Evolutionary conservation across 2,329 filamentous ascomycete species (phyloP).

Genomic region (Neofusicoccum kwambonambiense): DNA sequence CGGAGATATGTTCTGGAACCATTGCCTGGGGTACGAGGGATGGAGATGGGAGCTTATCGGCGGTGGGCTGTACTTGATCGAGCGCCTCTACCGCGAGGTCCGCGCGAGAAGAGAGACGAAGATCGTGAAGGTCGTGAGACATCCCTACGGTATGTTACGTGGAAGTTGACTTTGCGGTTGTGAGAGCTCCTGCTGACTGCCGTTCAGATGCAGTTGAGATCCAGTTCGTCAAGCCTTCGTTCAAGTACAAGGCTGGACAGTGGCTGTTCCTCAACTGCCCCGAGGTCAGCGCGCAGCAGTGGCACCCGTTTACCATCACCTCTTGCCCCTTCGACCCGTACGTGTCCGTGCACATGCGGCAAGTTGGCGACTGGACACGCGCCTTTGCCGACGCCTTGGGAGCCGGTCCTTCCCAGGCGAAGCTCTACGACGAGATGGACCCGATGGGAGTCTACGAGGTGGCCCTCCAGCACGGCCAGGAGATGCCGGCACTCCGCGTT

Average conservation of each 20-base stretch:
- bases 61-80: conserved; percentile 79
- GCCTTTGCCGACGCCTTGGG: conserved; percentile 92
- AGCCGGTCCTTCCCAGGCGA: conserved; percentile 80
- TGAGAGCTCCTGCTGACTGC: background rate
- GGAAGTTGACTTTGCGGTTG: no score
- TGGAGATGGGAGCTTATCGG: conserved; percentile 96
- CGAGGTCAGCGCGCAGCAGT: conserved; percentile 82
- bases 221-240: conserved; percentile 92
- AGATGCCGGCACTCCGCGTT: conserved; percentile 85
- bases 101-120: conserved; percentile 78
- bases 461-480: conserved; percentile 85
- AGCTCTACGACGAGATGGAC: conserved; percentile 86
- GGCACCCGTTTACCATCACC: conserved; percentile 97
- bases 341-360: conserved; percentile 88
- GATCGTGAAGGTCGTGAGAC: conserved; percentile 90
- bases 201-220: conserved; percentile 84
- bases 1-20: conserved; percentile 76
- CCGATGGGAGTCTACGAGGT: conserved; percentile 98
- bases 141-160: conserved; percentile 75
- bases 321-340: conserved; percentile 96
- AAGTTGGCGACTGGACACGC: conserved; percentile 94
- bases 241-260: conserved; percentile 97
- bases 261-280: conserved; percentile 97
- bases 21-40: conserved; percentile 92
- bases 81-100: conserved; percentile 89